These are phyloP conservation scores for Pezizomycotina sp. DNA, from an alignment of 2,329 filamentous ascomycete species.

Conservation along the genomic window DNA sequence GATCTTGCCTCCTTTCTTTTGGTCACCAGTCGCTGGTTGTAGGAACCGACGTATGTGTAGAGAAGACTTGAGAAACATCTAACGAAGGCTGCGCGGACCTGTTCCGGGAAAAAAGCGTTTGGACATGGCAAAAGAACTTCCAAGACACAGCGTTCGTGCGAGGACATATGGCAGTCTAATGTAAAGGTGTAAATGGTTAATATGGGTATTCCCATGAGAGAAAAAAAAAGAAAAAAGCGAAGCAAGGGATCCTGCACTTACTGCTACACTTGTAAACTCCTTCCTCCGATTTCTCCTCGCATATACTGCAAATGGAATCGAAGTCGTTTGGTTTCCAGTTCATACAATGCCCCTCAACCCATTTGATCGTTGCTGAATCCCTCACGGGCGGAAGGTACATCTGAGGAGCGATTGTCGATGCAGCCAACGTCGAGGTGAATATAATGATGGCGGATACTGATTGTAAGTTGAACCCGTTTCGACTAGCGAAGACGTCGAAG, in stretches of 20 bases:
- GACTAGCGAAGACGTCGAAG: constrained; percentile 49
- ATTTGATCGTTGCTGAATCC: constrained; percentile 63
- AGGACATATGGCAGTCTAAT: constrained; percentile 32
- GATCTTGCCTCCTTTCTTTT: constrained; percentile 44
- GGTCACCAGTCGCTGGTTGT: constrained; percentile 41
- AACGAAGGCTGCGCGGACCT: constrained; percentile 51
- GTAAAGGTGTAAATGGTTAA: constrained; percentile 1
- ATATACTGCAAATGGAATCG: constrained; percentile 50
- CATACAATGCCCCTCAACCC: constrained; percentile 75
- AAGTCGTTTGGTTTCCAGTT: constrained; percentile 45
- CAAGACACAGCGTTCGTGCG: constrained; percentile 44
- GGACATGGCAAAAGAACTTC: constrained; percentile 49
- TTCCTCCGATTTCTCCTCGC: constrained; percentile 57
- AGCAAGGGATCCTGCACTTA: no score
- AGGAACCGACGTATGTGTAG: constrained; percentile 53
- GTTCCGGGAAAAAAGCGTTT: constrained; percentile 49
- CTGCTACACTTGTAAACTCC: constrained; percentile 56
- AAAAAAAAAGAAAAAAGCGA: constrained; percentile 5
- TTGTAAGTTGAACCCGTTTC: constrained; percentile 33
- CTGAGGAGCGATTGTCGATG: constrained; percentile 73
- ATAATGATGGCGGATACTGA: constrained; percentile 66
- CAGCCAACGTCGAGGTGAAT: constrained; percentile 74
- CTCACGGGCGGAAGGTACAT: constrained; percentile 63
- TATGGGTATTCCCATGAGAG: constrained; percentile 1
- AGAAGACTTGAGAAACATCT: constrained; percentile 52